Percentiles rank a stretch among this genome's conserved stretches.
Evolutionary conservation across 495 filamentous ascomycete genomes (phyloP).

Genomic region (Penicillium lagena): DNA sequence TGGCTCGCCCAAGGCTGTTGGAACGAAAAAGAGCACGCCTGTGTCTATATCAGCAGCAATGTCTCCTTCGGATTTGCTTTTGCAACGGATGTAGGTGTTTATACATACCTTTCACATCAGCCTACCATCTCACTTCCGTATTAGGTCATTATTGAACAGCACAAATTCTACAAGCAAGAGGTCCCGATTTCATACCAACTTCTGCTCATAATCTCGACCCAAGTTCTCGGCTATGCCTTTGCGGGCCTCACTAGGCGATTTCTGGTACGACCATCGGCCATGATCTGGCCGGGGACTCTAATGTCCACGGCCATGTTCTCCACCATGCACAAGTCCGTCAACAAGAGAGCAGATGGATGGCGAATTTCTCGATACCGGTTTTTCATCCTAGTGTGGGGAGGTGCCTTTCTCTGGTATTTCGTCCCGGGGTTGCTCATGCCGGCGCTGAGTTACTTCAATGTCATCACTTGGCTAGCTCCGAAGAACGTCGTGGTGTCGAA

Average conservation of each 20-base stretch:
- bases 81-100: conserved; percentile 39
- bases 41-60: conserved; percentile 84
- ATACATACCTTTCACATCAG: no score
- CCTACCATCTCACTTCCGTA: no score
- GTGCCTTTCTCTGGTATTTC: conserved; percentile 68
- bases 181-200: conserved; percentile 69
- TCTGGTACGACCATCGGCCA: conserved; percentile 48
- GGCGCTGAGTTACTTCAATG: conserved; percentile 83
- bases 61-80: conserved; percentile 89
- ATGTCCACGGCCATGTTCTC: conserved; percentile 85
- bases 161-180: conserved; percentile 79
- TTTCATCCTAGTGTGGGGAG: conserved; percentile 63
- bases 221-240: conserved; percentile 79
- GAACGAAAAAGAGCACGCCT: conserved; percentile 85
- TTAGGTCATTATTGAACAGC: conserved; percentile 69
- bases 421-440: conserved; percentile 77
- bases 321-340: conserved; percentile 76
- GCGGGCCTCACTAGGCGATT: conserved; percentile 72
- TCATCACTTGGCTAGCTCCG: conserved; percentile 81
- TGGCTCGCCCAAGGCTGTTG: conserved; percentile 77
- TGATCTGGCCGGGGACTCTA: conserved; percentile 80
- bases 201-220: conserved; percentile 74
- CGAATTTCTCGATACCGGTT: conserved; percentile 73
- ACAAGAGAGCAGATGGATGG: conserved; percentile 78
- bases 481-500: conserved; percentile 58